These are phyloP conservation scores for Sinapis alba DNA, from an alignment of 441 rosid species.

Conservation along the genomic window DNA sequence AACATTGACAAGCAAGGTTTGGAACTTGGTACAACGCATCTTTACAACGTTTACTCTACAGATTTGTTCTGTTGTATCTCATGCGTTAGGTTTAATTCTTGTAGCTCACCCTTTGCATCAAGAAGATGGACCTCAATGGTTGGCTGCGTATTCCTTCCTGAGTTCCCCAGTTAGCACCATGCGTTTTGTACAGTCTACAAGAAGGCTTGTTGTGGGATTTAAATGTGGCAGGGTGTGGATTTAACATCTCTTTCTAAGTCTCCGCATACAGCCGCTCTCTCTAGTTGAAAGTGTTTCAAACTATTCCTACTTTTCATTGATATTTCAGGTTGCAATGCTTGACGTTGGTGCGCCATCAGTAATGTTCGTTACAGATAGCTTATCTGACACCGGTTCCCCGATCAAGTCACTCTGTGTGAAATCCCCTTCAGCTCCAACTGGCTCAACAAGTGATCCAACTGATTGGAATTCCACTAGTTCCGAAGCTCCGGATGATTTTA, in stretches of 20 bases:
- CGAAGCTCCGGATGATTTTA: slow-evolving; percentile 37
- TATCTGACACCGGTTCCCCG: slow-evolving; percentile 53
- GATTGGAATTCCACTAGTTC: slow-evolving; percentile 38
- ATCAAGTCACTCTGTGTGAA: slow-evolving; percentile 57
- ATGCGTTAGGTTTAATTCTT: slow-evolving; percentile 26
- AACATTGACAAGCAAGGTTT: slow-evolving; percentile 70
- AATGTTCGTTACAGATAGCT: slow-evolving; percentile 55
- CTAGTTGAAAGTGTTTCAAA: slow-evolving; percentile 7
- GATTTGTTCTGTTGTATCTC: slow-evolving; percentile 24
- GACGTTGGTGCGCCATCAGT: slow-evolving; percentile 58
- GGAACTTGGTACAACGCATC: slow-evolving; percentile 16
- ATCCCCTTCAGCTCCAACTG: slow-evolving; percentile 42
- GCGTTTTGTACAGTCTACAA: slow-evolving; percentile 53
- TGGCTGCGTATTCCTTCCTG: slow-evolving; percentile 59
- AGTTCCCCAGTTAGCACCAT: slow-evolving; percentile 57
- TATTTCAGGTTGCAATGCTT: slow-evolving; percentile 80
- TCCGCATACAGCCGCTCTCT: slow-evolving; percentile 19
- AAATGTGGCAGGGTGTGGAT: slow-evolving; percentile 69
- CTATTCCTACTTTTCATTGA: slow-evolving; percentile 36
- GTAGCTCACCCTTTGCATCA: slow-evolving; percentile 61
- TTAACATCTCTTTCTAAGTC: slow-evolving; percentile 25
- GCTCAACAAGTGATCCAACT: background rate
- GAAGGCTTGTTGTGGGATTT: slow-evolving; percentile 77
- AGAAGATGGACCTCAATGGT: slow-evolving; percentile 70
- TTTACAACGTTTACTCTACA: slow-evolving; percentile 7